Percentiles rank a stretch among this genome's conserved stretches.
These are phyloP conservation scores for Holtermanniella nyarrowii DNA, from an alignment of 768 basidiomycete species.

Conservation along the genomic window DNA sequence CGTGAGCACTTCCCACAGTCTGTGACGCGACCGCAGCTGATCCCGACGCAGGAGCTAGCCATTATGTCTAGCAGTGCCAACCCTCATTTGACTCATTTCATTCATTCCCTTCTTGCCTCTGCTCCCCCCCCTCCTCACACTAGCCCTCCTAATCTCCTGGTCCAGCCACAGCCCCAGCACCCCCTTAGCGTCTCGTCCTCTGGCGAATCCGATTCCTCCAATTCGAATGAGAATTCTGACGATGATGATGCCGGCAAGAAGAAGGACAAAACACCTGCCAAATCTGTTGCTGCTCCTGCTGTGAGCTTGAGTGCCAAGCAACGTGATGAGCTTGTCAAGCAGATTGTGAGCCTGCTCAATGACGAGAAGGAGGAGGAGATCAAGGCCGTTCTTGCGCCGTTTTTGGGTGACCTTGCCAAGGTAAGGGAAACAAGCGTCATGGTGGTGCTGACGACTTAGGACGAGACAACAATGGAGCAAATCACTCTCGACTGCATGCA, in stretches of 20 bases:
- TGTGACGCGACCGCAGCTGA: too few species aligned
- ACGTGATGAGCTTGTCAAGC: constrained; percentile 53
- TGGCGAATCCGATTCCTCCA: constrained; percentile 17
- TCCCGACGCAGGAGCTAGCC: too few species aligned
- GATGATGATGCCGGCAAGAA: constrained; percentile 5
- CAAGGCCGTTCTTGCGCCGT: constrained; percentile 60
- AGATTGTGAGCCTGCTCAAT: constrained; percentile 60
- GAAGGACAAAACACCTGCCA: constrained; percentile 13
- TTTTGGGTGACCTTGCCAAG: constrained; percentile 47
- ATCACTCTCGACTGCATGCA: constrained; percentile 92
- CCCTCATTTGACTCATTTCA: constrained; percentile 16
- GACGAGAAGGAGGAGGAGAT: constrained; percentile 81
- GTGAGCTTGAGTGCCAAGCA: constrained; percentile 3
- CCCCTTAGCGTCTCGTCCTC: constrained; percentile 37
- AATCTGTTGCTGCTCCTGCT: background rate
- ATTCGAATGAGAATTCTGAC: constrained; percentile 22
- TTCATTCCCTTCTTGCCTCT: background rate
- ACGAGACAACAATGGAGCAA: constrained; percentile 53
- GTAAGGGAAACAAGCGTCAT: constrained; percentile 48
- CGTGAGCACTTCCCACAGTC: too few species aligned
- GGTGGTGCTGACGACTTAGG: too few species aligned
- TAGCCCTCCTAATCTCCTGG: constrained; percentile 1
- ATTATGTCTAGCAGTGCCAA: constrained; percentile 46
- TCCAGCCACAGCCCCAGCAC: constrained; percentile 19
- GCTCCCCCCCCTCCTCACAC: constrained; percentile 13